phyloP scores from a whole-genome alignment of 768 basidiomycete genomes.

The button mushroom (Agaricus bisporus) region DNA sequence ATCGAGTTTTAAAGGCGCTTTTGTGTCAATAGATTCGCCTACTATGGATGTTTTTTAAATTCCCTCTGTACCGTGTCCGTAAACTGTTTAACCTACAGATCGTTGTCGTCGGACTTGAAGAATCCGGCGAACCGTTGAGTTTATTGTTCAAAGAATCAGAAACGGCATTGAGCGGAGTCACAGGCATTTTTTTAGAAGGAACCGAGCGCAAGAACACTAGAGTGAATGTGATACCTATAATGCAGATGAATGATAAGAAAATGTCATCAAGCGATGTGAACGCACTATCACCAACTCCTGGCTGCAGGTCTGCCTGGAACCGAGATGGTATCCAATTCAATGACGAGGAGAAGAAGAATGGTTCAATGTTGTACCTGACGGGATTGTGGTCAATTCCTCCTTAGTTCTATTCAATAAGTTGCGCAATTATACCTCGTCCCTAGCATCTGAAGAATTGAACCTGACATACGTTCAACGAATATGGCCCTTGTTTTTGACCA shows the following conservation, averaged over 20 bases:
- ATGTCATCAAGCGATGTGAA: not conserved
- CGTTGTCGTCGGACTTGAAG: not conserved
- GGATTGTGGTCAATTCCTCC: not conserved
- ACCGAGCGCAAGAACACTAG: constrained; percentile 37
- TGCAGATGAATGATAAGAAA: not conserved
- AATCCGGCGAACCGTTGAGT: no score
- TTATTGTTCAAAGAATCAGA: no score
- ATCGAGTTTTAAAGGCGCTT: constrained; percentile 21
- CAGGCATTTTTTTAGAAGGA: constrained; percentile 9
- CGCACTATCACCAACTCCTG: constrained; percentile 43
- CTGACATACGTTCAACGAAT: constrained; percentile 47
- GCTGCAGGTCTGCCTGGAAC: constrained; percentile 43
- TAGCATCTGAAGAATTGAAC: constrained; percentile 49
- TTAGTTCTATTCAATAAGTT: not conserved
- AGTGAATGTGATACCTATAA: constrained; percentile 45
- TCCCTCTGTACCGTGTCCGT: not conserved
- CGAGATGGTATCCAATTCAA: constrained; percentile 60
- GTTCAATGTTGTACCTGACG: constrained; percentile 46
- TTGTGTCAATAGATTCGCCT: constrained; percentile 24
- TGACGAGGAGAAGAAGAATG: constrained; percentile 61
- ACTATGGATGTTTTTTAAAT: not conserved
- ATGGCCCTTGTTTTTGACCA: constrained; percentile 35
- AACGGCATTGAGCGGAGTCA: no score
- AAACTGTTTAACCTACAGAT: not conserved
- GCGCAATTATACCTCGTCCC: constrained; percentile 37